Percentiles rank a stretch among this genome's conserved stretches.
phyloP scores from a whole-genome alignment of 768 basidiomycete genomes.

The Strobilomyces echinocephalus region DNA sequence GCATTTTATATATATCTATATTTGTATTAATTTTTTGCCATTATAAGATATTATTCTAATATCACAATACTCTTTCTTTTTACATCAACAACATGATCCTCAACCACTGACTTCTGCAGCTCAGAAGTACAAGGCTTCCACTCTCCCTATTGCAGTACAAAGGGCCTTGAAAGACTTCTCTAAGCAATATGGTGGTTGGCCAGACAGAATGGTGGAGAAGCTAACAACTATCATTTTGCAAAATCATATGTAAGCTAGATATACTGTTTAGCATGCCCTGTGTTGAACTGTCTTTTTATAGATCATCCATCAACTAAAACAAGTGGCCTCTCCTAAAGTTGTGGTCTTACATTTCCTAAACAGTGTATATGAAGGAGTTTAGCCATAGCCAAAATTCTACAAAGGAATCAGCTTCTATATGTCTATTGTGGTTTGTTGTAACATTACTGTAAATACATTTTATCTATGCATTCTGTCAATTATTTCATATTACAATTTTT shows the following conservation, averaged over 20 bases:
- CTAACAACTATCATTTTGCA: not conserved
- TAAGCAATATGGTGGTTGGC: not conserved
- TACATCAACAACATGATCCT: not conserved
- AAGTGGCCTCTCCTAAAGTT: too few species aligned
- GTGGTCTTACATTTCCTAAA: too few species aligned
- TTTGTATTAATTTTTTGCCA: not conserved
- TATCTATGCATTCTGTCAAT: too few species aligned
- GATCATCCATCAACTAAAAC: too few species aligned
- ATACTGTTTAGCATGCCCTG: too few species aligned
- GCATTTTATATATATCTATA: not conserved
- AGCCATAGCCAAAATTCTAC: too few species aligned
- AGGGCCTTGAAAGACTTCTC: not conserved
- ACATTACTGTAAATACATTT: too few species aligned
- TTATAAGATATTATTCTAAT: not conserved
- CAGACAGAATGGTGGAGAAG: not conserved
- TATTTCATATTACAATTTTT: too few species aligned
- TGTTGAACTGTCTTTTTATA: too few species aligned
- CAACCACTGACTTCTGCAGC: not conserved
- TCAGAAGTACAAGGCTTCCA: not conserved
- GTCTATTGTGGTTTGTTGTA: too few species aligned
- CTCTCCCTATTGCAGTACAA: not conserved
- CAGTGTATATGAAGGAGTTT: too few species aligned
- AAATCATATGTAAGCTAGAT: not conserved
- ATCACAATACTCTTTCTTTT: not conserved
- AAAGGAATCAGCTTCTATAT: too few species aligned